Evolutionary conservation across 73 alveolate genomes (phyloP), one percentile per base, ranked within the genome.

Genomic region (Uronychia setigera): DNA sequence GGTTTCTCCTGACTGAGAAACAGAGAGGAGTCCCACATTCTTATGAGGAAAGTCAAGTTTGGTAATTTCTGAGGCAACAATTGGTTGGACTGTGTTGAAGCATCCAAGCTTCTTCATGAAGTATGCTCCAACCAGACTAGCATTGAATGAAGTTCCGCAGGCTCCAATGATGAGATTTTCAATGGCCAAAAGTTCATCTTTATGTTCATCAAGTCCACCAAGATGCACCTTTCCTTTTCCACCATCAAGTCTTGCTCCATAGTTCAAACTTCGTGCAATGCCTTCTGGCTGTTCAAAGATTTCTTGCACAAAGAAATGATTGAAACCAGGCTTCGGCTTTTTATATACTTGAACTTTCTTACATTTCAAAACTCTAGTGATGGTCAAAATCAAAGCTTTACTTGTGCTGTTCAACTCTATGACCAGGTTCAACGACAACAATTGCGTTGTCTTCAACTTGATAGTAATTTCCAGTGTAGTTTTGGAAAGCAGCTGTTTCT

Each of bases 1-100:
- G 29, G 99, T 96, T 85, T 95, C 99, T 29, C 99, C 99, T 13
- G 97, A 88, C 80, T 96, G 87, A 27, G 97, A 80, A 58, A 96
- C 92, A 19, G 90, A 79, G 27, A 96, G 89, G 59, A 90, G 85
- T 1, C 98, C 98, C n/a, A 95, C 92, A 67, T 86, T 75, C 57
- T 59, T 34, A 0, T 58, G 31, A 0, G 83, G 80, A 34, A 92
- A 78, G 76, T 85, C 87, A 35, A 74, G 58, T 26, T 79, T 80
- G 31, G 76, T 46, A 25, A 88, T 78, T 31, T 92, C 95, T 14
- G 91, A 60, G 26, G 95, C 97, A 29, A 80, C 78, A 33, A 60
- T 78, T 1, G 85, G 89, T 33, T 80, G 86, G 5, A 77, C 85
- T 25, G 88, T 78, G 28, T 88, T 31, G 81, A 92, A 88, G 80